Percentiles rank a stretch among this genome's conserved stretches.
Evolutionary conservation across 2,329 filamentous ascomycete species (phyloP).

Genomic region (Apiospora phragmitis): DNA sequence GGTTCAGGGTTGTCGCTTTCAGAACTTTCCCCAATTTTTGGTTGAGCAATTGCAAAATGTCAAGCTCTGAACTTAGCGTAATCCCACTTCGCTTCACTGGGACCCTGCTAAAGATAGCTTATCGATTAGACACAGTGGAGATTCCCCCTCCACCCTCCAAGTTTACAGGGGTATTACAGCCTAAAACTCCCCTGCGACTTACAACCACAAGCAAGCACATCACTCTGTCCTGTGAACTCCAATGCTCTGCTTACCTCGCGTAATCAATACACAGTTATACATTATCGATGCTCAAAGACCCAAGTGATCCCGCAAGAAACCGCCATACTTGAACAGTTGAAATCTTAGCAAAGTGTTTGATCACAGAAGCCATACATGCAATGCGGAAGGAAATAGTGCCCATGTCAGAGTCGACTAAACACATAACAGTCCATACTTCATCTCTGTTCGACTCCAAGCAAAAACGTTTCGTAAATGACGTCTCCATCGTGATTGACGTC

Average conservation of each 20-base stretch:
- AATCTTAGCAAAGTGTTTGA: background rate
- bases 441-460: slow-evolving; percentile 46
- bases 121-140: background rate
- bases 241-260: background rate
- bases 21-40: background rate
- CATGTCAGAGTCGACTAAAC: background rate
- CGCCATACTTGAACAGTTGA: background rate
- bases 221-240: background rate
- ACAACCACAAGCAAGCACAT: background rate
- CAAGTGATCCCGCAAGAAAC: background rate
- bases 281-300: background rate
- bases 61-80: background rate
- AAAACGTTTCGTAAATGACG: slow-evolving; percentile 40
- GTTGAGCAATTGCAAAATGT: background rate
- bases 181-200: background rate
- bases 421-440: slow-evolving; percentile 43
- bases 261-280: background rate
- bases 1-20: background rate
- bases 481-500: slow-evolving; percentile 43
- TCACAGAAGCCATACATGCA: background rate
- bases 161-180: background rate
- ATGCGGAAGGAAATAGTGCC: background rate
- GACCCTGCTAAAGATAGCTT: slow-evolving; percentile 2
- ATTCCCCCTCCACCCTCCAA: background rate
- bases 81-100: background rate